Conservation (phyloP, 352 stramenopile genomes). For the Saprolegnia diclina region DNA sequence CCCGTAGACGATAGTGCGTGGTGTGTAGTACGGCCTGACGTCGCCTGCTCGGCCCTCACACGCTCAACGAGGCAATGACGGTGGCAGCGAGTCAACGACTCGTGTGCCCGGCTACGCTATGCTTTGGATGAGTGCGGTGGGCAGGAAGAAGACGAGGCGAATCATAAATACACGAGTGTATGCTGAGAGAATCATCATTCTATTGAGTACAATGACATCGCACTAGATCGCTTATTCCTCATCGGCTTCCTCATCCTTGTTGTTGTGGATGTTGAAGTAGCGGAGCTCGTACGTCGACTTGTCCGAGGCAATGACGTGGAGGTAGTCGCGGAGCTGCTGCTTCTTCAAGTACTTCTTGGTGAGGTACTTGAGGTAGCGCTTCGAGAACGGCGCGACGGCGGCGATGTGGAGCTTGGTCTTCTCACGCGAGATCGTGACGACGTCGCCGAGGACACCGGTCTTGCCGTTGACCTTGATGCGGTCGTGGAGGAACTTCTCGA, state of each 20-base stretch:
- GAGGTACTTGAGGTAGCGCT: constrained; percentile 99
- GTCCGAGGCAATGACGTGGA: constrained; percentile 97
- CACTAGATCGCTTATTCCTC: constrained; percentile 62
- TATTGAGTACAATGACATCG: background rate
- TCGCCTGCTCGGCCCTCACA: too few species aligned
- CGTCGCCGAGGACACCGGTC: constrained; percentile 92
- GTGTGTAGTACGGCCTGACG: too few species aligned
- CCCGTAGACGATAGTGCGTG: too few species aligned
- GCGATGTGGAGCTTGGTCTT: constrained; percentile 96
- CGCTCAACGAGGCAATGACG: too few species aligned
- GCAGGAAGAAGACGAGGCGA: background rate
- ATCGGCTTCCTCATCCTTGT: constrained; percentile 51
- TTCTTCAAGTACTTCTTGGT: constrained; percentile 99
- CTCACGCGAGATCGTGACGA: constrained; percentile 94
- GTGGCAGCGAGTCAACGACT: too few species aligned
- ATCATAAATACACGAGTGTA: background rate
- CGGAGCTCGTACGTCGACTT: constrained; percentile 99
- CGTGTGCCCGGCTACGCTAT: too few species aligned
- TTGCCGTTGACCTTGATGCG: constrained; percentile 99
- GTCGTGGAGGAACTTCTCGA: constrained; percentile 99
- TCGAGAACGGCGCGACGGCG: constrained; percentile 93
- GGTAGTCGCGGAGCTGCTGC: constrained; percentile 99
- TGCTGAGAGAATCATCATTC: constrained; percentile 14
- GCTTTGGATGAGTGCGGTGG: background rate
- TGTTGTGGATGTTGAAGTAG: constrained; percentile 98